These are phyloP conservation scores for Aspergillus cristatus DNA, from an alignment of 495 filamentous ascomycete species.

Conservation along the genomic window DNA sequence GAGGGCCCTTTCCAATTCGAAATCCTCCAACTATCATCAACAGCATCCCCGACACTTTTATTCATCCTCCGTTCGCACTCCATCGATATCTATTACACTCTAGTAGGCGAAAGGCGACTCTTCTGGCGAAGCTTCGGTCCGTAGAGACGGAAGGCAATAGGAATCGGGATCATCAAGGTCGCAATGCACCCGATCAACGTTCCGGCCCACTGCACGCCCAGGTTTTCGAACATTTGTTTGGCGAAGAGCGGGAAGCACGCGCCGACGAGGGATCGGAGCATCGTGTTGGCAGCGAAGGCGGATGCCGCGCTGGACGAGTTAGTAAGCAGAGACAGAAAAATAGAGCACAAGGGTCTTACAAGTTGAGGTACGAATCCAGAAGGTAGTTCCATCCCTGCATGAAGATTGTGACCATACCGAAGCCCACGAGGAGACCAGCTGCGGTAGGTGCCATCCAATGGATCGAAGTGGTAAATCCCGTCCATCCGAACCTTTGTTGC, in stretches of 20 bases:
- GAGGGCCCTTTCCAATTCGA: no score
- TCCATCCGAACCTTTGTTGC: constrained; percentile 33
- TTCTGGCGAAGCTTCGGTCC: constrained; percentile 23
- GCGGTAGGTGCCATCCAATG: constrained; percentile 27
- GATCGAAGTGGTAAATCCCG: constrained; percentile 23
- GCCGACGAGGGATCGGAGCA: constrained; percentile 68
- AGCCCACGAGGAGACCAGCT: constrained; percentile 23
- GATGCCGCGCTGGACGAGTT: constrained; percentile 54
- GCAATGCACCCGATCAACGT: constrained; percentile 73
- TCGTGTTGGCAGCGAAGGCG: constrained; percentile 83
- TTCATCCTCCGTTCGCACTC: no score
- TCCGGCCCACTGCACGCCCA: constrained; percentile 71
- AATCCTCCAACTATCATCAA: no score
- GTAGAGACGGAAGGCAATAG: constrained; percentile 31
- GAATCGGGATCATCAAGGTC: constrained; percentile 62
- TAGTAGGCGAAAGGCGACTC: constrained; percentile 8
- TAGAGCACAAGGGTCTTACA: constrained; percentile 40
- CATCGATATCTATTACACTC: no score
- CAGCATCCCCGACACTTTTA: no score
- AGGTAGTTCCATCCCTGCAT: constrained; percentile 34
- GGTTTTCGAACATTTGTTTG: constrained; percentile 68
- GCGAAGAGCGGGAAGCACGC: constrained; percentile 78
- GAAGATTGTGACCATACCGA: constrained; percentile 30
- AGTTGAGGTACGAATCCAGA: constrained; percentile 47
- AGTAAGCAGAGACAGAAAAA: background rate